Evolutionary conservation across 441 rosid species (phyloP).

Genomic region (Brassica balearica): DNA sequence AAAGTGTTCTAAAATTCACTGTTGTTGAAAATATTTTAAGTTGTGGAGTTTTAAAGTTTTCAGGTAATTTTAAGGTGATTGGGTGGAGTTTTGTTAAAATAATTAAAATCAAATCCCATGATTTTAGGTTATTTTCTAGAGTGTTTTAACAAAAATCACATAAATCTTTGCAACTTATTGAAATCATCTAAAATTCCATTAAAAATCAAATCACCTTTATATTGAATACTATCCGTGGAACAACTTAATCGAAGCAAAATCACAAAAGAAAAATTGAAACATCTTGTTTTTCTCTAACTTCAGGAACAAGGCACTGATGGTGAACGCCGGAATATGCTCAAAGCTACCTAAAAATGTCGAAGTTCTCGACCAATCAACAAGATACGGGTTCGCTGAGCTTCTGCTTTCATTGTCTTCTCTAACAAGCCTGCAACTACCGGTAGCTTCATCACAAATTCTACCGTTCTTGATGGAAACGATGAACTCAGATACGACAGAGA

Average conservation of each 20-base stretch:
- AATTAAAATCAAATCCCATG: no score
- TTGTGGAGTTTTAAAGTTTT: no score
- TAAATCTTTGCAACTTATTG: no score
- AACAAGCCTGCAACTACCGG: constrained; percentile 55
- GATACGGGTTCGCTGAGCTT: constrained; percentile 63
- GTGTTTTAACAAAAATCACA: no score
- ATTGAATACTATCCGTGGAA: neutral
- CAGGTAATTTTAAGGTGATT: no score
- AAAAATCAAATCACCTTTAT: no score
- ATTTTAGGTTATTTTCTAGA: no score
- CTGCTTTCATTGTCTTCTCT: constrained; percentile 66
- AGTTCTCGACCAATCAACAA: constrained; percentile 57
- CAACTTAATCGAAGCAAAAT: neutral
- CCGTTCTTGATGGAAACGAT: constrained; percentile 61
- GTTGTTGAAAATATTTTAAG: no score
- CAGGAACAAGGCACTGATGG: constrained; percentile 87
- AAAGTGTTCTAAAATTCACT: no score
- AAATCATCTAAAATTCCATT: no score
- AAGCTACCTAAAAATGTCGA: constrained; percentile 62
- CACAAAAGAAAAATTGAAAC: neutral
- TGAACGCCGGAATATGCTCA: constrained; percentile 78
- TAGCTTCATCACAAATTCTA: constrained; percentile 53
- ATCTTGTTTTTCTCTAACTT: constrained; percentile 27
- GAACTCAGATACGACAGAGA: constrained; percentile 53
- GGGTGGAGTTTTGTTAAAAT: no score